Percentiles rank a stretch among this genome's conserved stretches.
These are phyloP conservation scores for Boletus vinaceobasis DNA, from an alignment of 768 basidiomycete genomes.

Conservation along the genomic window DNA sequence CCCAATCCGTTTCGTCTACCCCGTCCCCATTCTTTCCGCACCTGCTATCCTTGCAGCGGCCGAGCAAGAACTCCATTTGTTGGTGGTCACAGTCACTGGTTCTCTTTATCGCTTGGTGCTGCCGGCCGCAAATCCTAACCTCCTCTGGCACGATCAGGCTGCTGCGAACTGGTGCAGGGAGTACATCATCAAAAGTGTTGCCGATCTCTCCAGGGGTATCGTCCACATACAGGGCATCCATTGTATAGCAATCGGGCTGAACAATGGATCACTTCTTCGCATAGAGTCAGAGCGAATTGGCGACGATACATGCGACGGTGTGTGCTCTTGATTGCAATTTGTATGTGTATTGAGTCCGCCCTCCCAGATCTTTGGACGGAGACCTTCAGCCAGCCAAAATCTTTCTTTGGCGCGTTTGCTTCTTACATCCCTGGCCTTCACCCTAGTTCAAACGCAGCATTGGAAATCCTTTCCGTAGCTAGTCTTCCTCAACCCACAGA, in stretches of 20 bases:
- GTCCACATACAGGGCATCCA: conserved; percentile 68
- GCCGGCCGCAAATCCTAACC: conserved; percentile 48
- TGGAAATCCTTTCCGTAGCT: conserved; percentile 69
- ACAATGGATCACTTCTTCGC: conserved; percentile 62
- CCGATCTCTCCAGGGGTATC: conserved; percentile 42
- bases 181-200: conserved; percentile 56
- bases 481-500: conserved; percentile 76
- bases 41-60: conserved; percentile 59
- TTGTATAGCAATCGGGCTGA: conserved; percentile 59
- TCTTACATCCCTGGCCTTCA: conserved; percentile 59
- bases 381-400: conserved; percentile 56
- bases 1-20: conserved; percentile 77
- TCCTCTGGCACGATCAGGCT: conserved; percentile 57
- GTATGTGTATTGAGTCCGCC: conserved; percentile 7
- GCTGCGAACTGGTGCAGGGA: conserved; percentile 62
- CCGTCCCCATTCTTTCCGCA: conserved; percentile 58
- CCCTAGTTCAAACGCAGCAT: conserved; percentile 42
- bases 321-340: conserved; percentile 23
- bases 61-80: conserved; percentile 56
- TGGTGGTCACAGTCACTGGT: conserved; percentile 63
- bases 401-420: conserved; percentile 64
- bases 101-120: conserved; percentile 73
- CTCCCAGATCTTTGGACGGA: conserved; percentile 69
- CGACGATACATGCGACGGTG: conserved; percentile 57
- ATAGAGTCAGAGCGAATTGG: conserved; percentile 62